These are phyloP conservation scores for Spergularia bocconei DNA, from an alignment of 148 eudicot species.

Conservation along the genomic window DNA sequence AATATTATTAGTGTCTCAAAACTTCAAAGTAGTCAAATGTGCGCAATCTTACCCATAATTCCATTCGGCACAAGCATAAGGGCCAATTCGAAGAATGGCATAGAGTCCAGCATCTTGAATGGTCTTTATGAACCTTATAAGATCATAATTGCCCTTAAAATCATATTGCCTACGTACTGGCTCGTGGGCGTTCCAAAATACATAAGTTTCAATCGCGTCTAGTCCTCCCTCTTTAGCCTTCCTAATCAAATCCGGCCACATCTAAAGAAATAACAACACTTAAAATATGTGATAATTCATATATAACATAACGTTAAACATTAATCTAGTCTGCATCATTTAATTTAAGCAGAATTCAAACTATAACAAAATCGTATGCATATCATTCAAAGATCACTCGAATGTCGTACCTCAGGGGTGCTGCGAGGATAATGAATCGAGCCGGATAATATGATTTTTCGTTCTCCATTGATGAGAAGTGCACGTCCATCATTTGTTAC, in stretches of 20 bases:
- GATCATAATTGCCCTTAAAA: conserved; percentile 47
- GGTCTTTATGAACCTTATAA: conserved; percentile 52
- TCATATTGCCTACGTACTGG: conserved; percentile 53
- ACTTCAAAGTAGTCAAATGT: too few relatives aligned
- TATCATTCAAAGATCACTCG: too few relatives aligned
- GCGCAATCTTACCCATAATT: conserved; percentile 50
- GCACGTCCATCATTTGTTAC: conserved; percentile 54
- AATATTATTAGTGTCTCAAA: neutral
- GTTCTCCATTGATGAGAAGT: conserved; percentile 44
- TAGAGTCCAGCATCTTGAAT: conserved; percentile 58
- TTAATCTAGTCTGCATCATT: too few relatives aligned
- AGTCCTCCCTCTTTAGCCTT: conserved; percentile 60
- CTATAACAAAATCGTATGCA: too few relatives aligned
- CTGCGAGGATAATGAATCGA: conserved; percentile 67
- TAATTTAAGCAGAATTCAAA: too few relatives aligned
- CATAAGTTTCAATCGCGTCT: conserved; percentile 53
- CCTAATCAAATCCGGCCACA: conserved; percentile 74
- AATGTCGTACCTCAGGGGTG: conserved; percentile 36
- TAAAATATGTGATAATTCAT: neutral
- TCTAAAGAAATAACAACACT: conserved; percentile 22
- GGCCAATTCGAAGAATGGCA: conserved; percentile 67
- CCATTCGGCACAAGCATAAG: conserved; percentile 80
- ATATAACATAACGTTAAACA: too few relatives aligned
- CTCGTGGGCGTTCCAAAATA: conserved; percentile 71
- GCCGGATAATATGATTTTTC: conserved; percentile 46